Evolutionary conservation across 306 rosid species (phyloP).

Genomic region (Mucuna pruriens): DNA sequence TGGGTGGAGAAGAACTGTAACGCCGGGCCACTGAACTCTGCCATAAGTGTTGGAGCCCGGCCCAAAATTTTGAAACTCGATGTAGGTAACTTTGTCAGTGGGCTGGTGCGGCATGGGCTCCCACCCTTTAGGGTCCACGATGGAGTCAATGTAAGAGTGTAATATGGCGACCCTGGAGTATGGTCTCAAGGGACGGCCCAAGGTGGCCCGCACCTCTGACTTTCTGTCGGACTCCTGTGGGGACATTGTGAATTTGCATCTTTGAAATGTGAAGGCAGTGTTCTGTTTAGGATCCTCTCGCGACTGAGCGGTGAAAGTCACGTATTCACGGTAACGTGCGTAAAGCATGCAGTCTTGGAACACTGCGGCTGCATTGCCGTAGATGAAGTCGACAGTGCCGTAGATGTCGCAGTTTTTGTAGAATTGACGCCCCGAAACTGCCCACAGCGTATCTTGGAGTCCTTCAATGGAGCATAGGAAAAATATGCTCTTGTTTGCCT

Average conservation of each 20-base stretch:
- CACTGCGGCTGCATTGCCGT: slow-evolving; percentile 45
- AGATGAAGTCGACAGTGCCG: slow-evolving; percentile 52
- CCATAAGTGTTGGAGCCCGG: slow-evolving; percentile 38
- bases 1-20: neutral
- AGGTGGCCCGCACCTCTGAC: slow-evolving; percentile 34
- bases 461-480: slow-evolving; percentile 46
- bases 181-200: slow-evolving; percentile 47
- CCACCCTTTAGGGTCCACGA: slow-evolving; percentile 49
- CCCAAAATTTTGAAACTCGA: slow-evolving; percentile 42
- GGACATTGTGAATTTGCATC: slow-evolving; percentile 37
- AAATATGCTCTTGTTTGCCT: slow-evolving; percentile 42
- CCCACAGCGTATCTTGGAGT: slow-evolving; percentile 47
- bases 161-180: slow-evolving; percentile 43
- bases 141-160: slow-evolving; percentile 41
- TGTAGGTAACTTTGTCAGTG: slow-evolving; percentile 36
- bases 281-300: slow-evolving; percentile 19
- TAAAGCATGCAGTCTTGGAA: slow-evolving; percentile 46
- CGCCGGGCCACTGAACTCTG: slow-evolving; percentile 46
- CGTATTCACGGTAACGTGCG: slow-evolving; percentile 33
- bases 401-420: slow-evolving; percentile 46
- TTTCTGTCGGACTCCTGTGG: neutral
- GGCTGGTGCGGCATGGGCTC: slow-evolving; percentile 46
- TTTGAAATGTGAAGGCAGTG: slow-evolving; percentile 41
- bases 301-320: slow-evolving; percentile 52
- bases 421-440: slow-evolving; percentile 44